These are phyloP conservation scores for Suillus alpinus DNA, from an alignment of 768 basidiomycete genomes.

Conservation along the genomic window DNA sequence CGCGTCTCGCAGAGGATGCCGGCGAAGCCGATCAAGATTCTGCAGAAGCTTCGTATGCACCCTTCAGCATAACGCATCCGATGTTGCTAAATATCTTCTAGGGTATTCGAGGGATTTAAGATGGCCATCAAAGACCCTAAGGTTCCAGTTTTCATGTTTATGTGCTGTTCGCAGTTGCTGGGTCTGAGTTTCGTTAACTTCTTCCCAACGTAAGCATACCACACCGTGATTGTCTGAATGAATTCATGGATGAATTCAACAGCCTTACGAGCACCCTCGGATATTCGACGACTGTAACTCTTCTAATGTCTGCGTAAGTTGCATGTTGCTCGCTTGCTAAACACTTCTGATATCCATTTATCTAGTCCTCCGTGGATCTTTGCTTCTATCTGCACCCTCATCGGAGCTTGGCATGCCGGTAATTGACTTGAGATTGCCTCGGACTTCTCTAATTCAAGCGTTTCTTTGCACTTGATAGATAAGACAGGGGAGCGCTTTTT, in stretches of 20 bases:
- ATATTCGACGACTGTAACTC: slow-evolving; percentile 55
- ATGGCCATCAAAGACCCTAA: slow-evolving; percentile 58
- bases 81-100: slow-evolving; percentile 1
- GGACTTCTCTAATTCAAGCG: neutral
- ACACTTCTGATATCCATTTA: neutral
- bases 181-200: slow-evolving; percentile 64
- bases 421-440: slow-evolving; percentile 3
- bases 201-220: slow-evolving; percentile 44
- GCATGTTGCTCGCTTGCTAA: neutral
- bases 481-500: slow-evolving; percentile 63
- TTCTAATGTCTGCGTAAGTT: slow-evolving; percentile 58
- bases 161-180: slow-evolving; percentile 50
- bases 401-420: slow-evolving; percentile 60
- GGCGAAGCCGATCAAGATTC: slow-evolving; percentile 66
- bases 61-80: neutral
- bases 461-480: slow-evolving; percentile 30
- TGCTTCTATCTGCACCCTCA: slow-evolving; percentile 44
- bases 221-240: neutral
- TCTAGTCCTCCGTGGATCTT: slow-evolving; percentile 61
- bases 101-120: slow-evolving; percentile 31
- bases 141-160: slow-evolving; percentile 51
- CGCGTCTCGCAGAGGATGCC: slow-evolving; percentile 64
- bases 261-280: slow-evolving; percentile 62
- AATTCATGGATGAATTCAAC: neutral
- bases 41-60: slow-evolving; percentile 49